Percentiles rank a stretch among this genome's conserved stretches.
These are phyloP conservation scores for Crepidotus variabilis DNA, from an alignment of 768 basidiomycete genomes.

Conservation along the genomic window DNA sequence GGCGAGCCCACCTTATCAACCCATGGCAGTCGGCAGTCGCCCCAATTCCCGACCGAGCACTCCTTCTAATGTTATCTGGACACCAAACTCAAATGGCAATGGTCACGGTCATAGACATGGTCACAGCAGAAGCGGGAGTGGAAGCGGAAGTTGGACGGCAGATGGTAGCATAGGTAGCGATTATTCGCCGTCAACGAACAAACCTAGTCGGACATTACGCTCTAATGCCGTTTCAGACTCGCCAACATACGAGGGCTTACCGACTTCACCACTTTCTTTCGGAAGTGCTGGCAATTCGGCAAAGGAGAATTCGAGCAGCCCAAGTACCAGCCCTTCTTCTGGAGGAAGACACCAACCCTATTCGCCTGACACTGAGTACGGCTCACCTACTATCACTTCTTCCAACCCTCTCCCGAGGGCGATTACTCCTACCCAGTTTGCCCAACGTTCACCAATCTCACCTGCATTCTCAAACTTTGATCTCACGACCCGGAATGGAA, in stretches of 20 bases:
- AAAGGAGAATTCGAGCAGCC: constrained; percentile 9
- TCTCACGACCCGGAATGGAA: constrained; percentile 33
- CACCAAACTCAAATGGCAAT: constrained; percentile 22
- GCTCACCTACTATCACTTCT: constrained; percentile 38
- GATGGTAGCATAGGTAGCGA: constrained; percentile 26
- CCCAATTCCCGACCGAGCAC: constrained; percentile 62
- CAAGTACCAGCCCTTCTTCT: constrained; percentile 31
- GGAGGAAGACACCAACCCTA: constrained; percentile 28
- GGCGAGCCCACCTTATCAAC: constrained; percentile 56
- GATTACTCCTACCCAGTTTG: constrained; percentile 62
- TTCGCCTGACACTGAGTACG: constrained; percentile 47
- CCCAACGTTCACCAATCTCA: constrained; percentile 50
- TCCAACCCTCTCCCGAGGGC: constrained; percentile 45
- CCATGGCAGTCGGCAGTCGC: constrained; percentile 38
- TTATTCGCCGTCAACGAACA: constrained; percentile 33
- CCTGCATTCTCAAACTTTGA: constrained; percentile 43
- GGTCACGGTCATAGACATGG: constrained; percentile 15
- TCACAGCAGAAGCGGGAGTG: constrained; percentile 61
- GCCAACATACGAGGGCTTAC: constrained; percentile 40
- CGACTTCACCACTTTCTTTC: constrained; percentile 26
- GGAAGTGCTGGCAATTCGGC: constrained; percentile 17
- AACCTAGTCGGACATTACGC: constrained; percentile 37
- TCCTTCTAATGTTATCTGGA: constrained; percentile 80
- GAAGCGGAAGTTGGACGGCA: constrained; percentile 59
- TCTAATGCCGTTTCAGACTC: constrained; percentile 61